Conservation (phyloP, 164 flowering plant species). For the Nymphaea thermarum region DNA sequence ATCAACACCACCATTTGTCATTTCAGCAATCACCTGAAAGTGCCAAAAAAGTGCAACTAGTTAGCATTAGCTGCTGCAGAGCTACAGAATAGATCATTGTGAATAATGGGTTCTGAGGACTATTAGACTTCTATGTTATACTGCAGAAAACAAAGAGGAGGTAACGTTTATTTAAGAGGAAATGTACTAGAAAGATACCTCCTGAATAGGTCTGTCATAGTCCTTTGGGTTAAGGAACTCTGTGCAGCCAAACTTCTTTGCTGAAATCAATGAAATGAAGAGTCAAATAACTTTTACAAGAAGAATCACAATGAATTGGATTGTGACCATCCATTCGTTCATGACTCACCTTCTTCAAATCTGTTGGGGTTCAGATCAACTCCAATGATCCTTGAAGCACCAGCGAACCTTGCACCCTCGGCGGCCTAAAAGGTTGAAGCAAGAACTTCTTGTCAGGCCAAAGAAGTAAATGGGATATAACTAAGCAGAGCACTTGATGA, state of each 20-base stretch:
- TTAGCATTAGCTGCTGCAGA: not conserved
- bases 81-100: not conserved
- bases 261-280: conserved; percentile 6
- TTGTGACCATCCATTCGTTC: not conserved
- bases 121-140: no score
- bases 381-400: conserved; percentile 29
- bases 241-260: conserved; percentile 24
- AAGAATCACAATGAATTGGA: not conserved
- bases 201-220: conserved; percentile 16
- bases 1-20: conserved; percentile 31
- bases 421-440: conserved; percentile 14
- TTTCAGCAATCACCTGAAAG: conserved; percentile 16
- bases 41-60: not conserved
- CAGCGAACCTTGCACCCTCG: conserved; percentile 29
- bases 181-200: conserved; percentile 5
- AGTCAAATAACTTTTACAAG: not conserved
- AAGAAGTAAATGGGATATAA: not conserved
- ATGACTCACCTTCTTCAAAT: conserved; percentile 20
- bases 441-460: not conserved
- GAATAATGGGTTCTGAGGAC: not conserved
- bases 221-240: conserved; percentile 16
- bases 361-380: conserved; percentile 18
- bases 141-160: no score
- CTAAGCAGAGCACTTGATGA: not conserved
- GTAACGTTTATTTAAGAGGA: no score